phyloP scores from a whole-genome alignment of 192 early-diverging fungal species.

The Oehlia diaphana region DNA sequence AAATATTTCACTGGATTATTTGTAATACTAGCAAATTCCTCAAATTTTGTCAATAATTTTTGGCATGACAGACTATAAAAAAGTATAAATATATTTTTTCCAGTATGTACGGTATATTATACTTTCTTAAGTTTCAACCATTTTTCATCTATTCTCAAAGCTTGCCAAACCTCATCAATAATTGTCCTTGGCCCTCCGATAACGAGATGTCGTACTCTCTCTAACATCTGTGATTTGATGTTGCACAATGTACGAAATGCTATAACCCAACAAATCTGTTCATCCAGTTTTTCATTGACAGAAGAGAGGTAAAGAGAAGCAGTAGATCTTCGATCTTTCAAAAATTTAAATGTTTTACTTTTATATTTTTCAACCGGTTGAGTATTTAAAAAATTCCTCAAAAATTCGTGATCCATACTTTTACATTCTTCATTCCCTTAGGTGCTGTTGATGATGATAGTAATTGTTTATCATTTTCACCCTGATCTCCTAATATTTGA shows the following conservation, averaged over 20 bases:
- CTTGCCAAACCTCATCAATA: not conserved
- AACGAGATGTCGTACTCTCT: not conserved
- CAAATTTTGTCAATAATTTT: too few species aligned
- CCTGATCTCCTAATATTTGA: not conserved
- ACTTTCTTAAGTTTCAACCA: not conserved
- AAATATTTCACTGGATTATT: too few species aligned
- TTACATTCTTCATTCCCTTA: not conserved
- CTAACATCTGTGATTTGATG: conserved; percentile 18
- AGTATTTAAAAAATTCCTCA: not conserved
- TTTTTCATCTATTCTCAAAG: not conserved
- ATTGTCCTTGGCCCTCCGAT: conserved; percentile 5
- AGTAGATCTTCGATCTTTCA: not conserved
- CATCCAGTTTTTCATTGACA: not conserved
- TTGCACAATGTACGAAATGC: conserved; percentile 18
- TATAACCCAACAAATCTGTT: conserved; percentile 2
- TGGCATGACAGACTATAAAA: too few species aligned
- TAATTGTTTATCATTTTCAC: not conserved
- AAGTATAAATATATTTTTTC: too few species aligned
- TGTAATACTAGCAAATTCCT: too few species aligned
- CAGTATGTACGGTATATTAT: too few species aligned
- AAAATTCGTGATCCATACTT: not conserved
- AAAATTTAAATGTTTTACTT: not conserved
- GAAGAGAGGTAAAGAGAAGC: not conserved
- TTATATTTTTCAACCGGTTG: not conserved
- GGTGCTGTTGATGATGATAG: too few species aligned